These are phyloP conservation scores for Sungouiella thailandica DNA, from an alignment of 805 yeast species.

Conservation along the genomic window DNA sequence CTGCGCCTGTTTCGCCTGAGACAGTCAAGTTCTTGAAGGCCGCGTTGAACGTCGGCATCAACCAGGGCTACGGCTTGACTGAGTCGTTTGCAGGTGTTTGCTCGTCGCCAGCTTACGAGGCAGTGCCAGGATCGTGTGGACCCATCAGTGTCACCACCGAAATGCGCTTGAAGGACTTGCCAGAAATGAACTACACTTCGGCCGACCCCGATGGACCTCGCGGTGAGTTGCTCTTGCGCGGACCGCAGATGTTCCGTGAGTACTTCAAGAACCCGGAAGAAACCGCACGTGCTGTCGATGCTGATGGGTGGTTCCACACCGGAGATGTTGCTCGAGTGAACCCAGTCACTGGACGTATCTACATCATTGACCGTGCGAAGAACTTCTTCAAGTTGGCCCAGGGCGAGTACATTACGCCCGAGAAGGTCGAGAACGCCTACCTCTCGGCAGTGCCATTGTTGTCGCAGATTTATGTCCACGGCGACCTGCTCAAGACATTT, in stretches of 20 bases:
- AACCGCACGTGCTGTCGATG: constrained; percentile 15
- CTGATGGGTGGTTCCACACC: constrained; percentile 26
- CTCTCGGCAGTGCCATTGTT: constrained; percentile 43
- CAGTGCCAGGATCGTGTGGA: constrained; percentile 22
- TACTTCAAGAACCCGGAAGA: constrained; percentile 24
- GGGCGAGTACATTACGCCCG: constrained; percentile 18
- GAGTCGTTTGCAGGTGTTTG: constrained; percentile 24
- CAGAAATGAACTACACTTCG: constrained; percentile 20
- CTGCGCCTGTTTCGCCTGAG: constrained; percentile 21
- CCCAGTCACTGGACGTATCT: constrained; percentile 22
- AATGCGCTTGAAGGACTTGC: constrained; percentile 19
- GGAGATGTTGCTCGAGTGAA: constrained; percentile 44
- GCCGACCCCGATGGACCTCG: constrained; percentile 22
- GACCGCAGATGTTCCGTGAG: constrained; percentile 21
- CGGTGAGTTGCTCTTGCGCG: constrained; percentile 24
- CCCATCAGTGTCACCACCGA: constrained; percentile 16
- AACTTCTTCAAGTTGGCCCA: constrained; percentile 18
- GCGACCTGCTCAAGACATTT: constrained; percentile 52
- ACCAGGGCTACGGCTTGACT: constrained; percentile 35
- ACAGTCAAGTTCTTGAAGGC: constrained; percentile 22
- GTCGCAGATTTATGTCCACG: constrained; percentile 56
- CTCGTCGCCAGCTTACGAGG: constrained; percentile 14
- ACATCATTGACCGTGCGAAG: constrained; percentile 27
- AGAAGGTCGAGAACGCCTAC: constrained; percentile 14
- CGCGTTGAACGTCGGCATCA: constrained; percentile 19